phyloP scores from a whole-genome alignment of 1,139 yeast genomes.

The Meyerozyma elateridarum region DNA sequence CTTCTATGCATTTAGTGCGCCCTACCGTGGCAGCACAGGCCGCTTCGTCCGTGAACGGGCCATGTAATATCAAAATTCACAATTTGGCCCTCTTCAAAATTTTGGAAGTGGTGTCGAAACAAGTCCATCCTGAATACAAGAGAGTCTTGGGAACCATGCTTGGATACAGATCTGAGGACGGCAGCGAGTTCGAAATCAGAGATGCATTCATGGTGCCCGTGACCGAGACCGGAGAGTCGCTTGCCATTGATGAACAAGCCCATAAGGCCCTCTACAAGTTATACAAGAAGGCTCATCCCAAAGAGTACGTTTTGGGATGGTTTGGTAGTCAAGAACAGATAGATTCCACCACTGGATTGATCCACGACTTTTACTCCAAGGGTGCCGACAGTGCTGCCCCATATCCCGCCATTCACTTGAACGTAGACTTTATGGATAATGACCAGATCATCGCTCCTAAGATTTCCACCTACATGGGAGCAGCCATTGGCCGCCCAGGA shows the following conservation, averaged over 20 bases:
- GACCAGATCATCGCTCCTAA: slow-evolving; percentile 36
- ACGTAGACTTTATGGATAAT: slow-evolving; percentile 40
- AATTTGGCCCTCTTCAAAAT: slow-evolving; percentile 74
- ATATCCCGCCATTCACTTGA: slow-evolving; percentile 74
- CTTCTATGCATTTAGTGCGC: slow-evolving; percentile 55
- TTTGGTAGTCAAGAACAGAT: slow-evolving; percentile 64
- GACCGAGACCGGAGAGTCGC: slow-evolving; percentile 68
- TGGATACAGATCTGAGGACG: slow-evolving; percentile 83
- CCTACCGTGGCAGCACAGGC: slow-evolving; percentile 56
- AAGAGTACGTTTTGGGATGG: slow-evolving; percentile 83
- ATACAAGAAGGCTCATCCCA: slow-evolving; percentile 76
- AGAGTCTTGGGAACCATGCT: slow-evolving; percentile 80
- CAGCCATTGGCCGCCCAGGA: slow-evolving; percentile 61
- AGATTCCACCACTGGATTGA: slow-evolving; percentile 73
- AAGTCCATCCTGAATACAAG: slow-evolving; percentile 38
- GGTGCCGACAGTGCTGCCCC: slow-evolving; percentile 68
- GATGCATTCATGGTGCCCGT: slow-evolving; percentile 84
- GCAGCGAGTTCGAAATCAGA: slow-evolving; percentile 68
- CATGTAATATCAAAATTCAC: slow-evolving; percentile 53
- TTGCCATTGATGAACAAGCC: slow-evolving; percentile 70
- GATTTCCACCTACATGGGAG: slow-evolving; percentile 69
- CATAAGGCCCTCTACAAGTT: slow-evolving; percentile 69
- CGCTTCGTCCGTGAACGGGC: slow-evolving; percentile 42
- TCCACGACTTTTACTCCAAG: slow-evolving; percentile 79
- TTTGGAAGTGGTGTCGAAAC: slow-evolving; percentile 44